Evolutionary conservation across 1,284 basidiomycete species (phyloP).

Genomic region (Ustilago lituana): DNA sequence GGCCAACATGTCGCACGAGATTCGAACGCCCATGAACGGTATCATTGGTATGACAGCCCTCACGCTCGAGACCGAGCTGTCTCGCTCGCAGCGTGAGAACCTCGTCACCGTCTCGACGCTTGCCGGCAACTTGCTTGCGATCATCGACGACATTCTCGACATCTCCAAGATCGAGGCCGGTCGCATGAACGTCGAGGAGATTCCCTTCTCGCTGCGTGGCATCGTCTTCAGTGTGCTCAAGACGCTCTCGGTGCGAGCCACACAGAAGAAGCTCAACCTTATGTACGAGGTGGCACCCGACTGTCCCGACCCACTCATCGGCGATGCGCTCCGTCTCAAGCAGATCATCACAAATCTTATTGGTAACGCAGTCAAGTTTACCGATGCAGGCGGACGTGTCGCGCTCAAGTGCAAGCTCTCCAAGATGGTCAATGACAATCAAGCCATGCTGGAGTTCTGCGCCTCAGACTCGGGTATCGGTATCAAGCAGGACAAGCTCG

Average conservation of each 20-base stretch:
- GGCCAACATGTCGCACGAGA: constrained; percentile 68
- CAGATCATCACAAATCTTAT: constrained; percentile 66
- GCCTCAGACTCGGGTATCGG: constrained; percentile 98
- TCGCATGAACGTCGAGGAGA: constrained; percentile 99
- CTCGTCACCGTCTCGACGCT: constrained; percentile 93
- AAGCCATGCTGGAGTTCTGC: constrained; percentile 91
- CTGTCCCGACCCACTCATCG: constrained; percentile 95
- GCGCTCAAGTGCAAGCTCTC: constrained; percentile 85
- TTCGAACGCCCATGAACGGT: constrained; percentile 70
- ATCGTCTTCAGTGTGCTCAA: constrained; percentile 98
- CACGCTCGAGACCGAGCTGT: constrained; percentile 90
- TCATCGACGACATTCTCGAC: constrained; percentile 74
- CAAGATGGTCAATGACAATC: constrained; percentile 74
- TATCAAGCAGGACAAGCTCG: constrained; percentile 97
- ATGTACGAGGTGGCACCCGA: constrained; percentile 96
- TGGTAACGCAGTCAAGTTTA: constrained; percentile 74
- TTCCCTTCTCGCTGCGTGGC: constrained; percentile 95
- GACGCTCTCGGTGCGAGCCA: constrained; percentile 95
- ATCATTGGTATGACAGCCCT: constrained; percentile 99
- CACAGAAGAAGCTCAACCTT: constrained; percentile 95
- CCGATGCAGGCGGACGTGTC: constrained; percentile 85
- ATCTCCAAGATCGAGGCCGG: constrained; percentile 79
- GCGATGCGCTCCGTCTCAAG: constrained; percentile 83
- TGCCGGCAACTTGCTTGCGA: constrained; percentile 89
- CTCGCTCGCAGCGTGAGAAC: constrained; percentile 89